Conservation (phyloP, 2,329 filamentous ascomycete species). For the Westerdykella sp. region DNA sequence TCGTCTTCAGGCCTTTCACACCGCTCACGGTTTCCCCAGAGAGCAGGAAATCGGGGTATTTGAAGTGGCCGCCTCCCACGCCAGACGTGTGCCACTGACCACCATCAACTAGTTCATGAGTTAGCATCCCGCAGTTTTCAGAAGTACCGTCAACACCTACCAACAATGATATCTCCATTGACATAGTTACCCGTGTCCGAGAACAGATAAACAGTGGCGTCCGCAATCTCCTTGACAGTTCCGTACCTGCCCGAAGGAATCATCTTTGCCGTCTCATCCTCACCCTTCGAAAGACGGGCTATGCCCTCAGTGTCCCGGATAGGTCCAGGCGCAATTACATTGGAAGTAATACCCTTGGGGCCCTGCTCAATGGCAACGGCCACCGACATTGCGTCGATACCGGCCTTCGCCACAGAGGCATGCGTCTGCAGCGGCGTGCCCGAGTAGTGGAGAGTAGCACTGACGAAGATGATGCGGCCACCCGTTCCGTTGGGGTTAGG, state of each 20-base stretch:
- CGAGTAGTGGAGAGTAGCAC: constrained; percentile 85
- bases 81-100: constrained; percentile 45
- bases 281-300: constrained; percentile 37
- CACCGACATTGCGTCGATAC: constrained; percentile 76
- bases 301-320: constrained; percentile 73
- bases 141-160: constrained; percentile 42
- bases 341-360: constrained; percentile 77
- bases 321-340: constrained; percentile 81
- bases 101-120: constrained; percentile 43
- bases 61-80: constrained; percentile 36
- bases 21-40: constrained; percentile 50
- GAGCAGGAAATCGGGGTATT: constrained; percentile 56
- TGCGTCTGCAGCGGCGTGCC: constrained; percentile 81
- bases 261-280: constrained; percentile 24
- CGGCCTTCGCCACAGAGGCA: constrained; percentile 86
- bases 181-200: constrained; percentile 80
- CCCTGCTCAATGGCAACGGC: constrained; percentile 84
- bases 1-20: constrained; percentile 47
- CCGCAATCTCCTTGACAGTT: constrained; percentile 78
- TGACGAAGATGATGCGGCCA: constrained; percentile 83
- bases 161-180: constrained; percentile 74
- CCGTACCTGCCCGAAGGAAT: constrained; percentile 74
- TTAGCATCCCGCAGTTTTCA: constrained; percentile 10
- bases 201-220: constrained; percentile 86
- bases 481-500: constrained; percentile 51